phyloP scores from a whole-genome alignment of 495 filamentous ascomycete species.

The Penicillium canariense region DNA sequence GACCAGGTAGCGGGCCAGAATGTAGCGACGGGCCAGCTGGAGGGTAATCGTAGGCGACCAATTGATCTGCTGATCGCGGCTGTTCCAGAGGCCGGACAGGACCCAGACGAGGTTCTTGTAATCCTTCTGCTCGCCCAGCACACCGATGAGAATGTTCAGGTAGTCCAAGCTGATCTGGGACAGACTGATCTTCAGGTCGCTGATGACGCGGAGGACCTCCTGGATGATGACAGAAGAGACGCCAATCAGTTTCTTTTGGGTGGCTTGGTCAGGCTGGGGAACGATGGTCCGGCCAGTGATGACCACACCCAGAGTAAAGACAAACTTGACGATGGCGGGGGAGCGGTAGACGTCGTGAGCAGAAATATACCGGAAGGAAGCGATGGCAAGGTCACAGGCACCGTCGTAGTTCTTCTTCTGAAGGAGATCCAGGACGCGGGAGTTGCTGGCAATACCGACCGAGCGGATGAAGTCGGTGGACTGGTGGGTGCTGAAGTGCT shows the following conservation, averaged over 20 bases:
- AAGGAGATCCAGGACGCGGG: slow-evolving; percentile 30
- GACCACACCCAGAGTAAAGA: slow-evolving; percentile 29
- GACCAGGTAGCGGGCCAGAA: slow-evolving; percentile 37
- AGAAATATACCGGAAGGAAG: slow-evolving; percentile 32
- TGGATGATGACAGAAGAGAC: slow-evolving; percentile 23
- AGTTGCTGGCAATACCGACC: slow-evolving; percentile 36
- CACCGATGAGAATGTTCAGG: slow-evolving; percentile 34
- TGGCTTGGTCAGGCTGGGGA: slow-evolving; percentile 14
- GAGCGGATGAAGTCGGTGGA: slow-evolving; percentile 38
- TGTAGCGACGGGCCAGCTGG: slow-evolving; percentile 37
- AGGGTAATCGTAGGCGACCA: slow-evolving; percentile 29
- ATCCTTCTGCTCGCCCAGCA: slow-evolving; percentile 38
- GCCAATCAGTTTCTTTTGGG: slow-evolving; percentile 22
- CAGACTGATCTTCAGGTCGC: slow-evolving; percentile 30
- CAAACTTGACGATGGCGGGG: slow-evolving; percentile 28
- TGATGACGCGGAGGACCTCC: slow-evolving; percentile 24
- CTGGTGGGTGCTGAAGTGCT: slow-evolving; percentile 31
- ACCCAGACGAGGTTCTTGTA: slow-evolving; percentile 40
- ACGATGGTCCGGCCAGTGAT: slow-evolving; percentile 25
- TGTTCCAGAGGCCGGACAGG: slow-evolving; percentile 33
- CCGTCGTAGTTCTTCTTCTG: slow-evolving; percentile 23
- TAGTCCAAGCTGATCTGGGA: slow-evolving; percentile 28
- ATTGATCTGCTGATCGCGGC: slow-evolving; percentile 27
- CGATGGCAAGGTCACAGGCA: slow-evolving; percentile 32
- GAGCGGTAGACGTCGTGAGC: slow-evolving; percentile 27